A percentile compares a stretch with the other conserved stretches of the same genome.
Conservation (phyloP, 2,329 filamentous ascomycete species). For the Eutypa lata region DNA sequence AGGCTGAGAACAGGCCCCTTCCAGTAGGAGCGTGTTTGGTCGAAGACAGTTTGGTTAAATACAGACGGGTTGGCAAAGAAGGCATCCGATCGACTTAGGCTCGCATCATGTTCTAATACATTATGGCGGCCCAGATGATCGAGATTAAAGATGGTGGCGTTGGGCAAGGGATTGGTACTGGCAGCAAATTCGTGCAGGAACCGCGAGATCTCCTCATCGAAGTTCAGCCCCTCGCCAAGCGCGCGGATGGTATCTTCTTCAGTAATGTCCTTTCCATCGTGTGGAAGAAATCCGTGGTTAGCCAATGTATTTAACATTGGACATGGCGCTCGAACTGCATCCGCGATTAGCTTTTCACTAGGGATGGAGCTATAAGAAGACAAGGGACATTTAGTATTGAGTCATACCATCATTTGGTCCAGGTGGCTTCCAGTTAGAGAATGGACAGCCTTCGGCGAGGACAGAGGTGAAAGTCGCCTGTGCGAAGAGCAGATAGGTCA, state of each 20-base stretch:
- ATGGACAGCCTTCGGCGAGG: no score
- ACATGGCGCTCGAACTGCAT: slow-evolving; percentile 39
- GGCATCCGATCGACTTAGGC: slow-evolving; percentile 44
- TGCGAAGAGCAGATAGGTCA: no score
- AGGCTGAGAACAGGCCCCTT: slow-evolving; percentile 36
- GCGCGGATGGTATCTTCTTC: slow-evolving; percentile 34
- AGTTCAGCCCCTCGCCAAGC: slow-evolving; percentile 39
- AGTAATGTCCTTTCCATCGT: slow-evolving; percentile 40
- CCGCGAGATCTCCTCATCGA: slow-evolving; percentile 34
- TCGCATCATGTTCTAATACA: slow-evolving; percentile 48
- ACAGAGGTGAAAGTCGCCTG: no score
- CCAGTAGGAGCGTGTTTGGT: slow-evolving; percentile 43
- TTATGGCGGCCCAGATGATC: slow-evolving; percentile 45
- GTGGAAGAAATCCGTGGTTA: slow-evolving; percentile 48
- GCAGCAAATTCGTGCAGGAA: slow-evolving; percentile 42
- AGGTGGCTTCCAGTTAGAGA: slow-evolving; percentile 7
- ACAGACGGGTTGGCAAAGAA: slow-evolving; percentile 48
- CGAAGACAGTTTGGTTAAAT: slow-evolving; percentile 52
- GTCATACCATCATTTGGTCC: slow-evolving; percentile 10
- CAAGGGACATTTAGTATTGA: background rate
- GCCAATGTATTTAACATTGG: slow-evolving; percentile 52
- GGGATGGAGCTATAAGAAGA: no score
- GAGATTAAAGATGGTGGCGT: slow-evolving; percentile 40
- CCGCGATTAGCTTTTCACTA: slow-evolving; percentile 5
- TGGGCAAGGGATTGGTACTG: slow-evolving; percentile 39